phyloP scores from a whole-genome alignment of 441 rosid species.

The Pelargonium citronellum region DNA sequence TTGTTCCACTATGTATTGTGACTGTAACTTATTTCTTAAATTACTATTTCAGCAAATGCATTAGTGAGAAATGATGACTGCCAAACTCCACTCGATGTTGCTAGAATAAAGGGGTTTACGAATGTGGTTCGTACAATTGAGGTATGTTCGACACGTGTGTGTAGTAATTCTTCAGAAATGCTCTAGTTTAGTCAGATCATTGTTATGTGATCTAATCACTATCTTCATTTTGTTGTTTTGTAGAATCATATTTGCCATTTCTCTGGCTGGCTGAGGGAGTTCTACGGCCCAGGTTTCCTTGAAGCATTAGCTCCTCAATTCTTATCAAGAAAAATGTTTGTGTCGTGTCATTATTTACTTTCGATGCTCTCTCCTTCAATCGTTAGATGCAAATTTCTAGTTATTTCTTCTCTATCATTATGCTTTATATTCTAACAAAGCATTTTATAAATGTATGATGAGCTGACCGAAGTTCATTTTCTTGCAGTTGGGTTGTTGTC shows the following conservation, averaged over 20 bases:
- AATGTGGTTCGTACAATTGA: slow-evolving; percentile 45
- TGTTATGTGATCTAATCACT: slow-evolving; percentile 8
- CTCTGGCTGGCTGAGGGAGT: slow-evolving; percentile 49
- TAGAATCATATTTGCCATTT: slow-evolving; percentile 47
- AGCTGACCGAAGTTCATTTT: slow-evolving; percentile 15
- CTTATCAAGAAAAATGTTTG: slow-evolving; percentile 46
- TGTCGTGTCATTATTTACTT: slow-evolving; percentile 15
- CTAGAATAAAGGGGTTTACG: slow-evolving; percentile 41
- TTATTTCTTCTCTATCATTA: slow-evolving; percentile 15
- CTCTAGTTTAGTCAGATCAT: neutral
- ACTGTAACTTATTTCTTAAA: slow-evolving; percentile 2
- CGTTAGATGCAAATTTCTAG: neutral
- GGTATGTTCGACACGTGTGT: slow-evolving; percentile 29
- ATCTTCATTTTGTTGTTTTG: neutral
- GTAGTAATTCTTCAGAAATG: slow-evolving; percentile 1
- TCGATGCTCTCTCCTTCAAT: neutral
- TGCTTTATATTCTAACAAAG: neutral
- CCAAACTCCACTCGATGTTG: slow-evolving; percentile 51
- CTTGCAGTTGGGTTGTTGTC: slow-evolving; percentile 51
- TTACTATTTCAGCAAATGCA: slow-evolving; percentile 42
- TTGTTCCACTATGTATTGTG: neutral
- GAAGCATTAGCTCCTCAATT: slow-evolving; percentile 45
- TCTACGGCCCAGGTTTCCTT: slow-evolving; percentile 46
- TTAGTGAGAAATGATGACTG: slow-evolving; percentile 56
- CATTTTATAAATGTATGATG: too few species aligned